Base-by-base conservation (phyloP, 1,284 basidiomycete species). In the Dichomitus squalens region DNA sequence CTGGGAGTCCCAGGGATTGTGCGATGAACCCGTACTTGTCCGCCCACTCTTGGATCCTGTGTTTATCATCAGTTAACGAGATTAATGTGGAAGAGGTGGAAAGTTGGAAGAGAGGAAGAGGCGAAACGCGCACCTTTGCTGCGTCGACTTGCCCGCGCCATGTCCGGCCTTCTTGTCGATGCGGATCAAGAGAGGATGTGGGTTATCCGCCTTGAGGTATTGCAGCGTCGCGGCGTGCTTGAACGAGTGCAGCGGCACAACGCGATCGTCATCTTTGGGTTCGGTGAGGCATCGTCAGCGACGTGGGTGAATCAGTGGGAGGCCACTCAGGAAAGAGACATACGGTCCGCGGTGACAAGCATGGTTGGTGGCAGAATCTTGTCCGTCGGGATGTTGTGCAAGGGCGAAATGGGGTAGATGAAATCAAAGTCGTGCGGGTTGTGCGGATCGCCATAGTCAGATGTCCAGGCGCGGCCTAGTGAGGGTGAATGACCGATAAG, bases 381-480 rank as follows among this genome's bases (percentile, higher is more conserved):
- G 65, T 86, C 76, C 33, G 74, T 76, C 36, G 85, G 80, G 16
- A 93, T 77, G 62, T 89, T 92, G 71, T 93, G 91, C 41, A 93
- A 64, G 0, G 92, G 91, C 12, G 91, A 92, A 60, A 90, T 82
- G 0, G 86, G 86, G 67, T 85, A 79, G 65, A 93, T 90, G 73
- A 91, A 93, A 73, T 93, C 92, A 65, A 93, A 93, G 64, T 90
- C 90, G 16, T 86, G 76, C 2, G 89, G 76, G 55, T 86, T 76
- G 61, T 88, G 83, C 4, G 92, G 89, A 68, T 92, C 78, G n/a
- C 92, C 92, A 65, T 88, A 94, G 72, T 94, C 93, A 20, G 86
- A 82, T 2, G 79, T 83, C 93, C 93, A 95, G 1, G 88, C 88
- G 57, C 82, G 80, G 41, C 91, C 88, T 82, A 57, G 7, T 47